A percentile compares a stretch with the other conserved stretches of the same genome.
Conservation (phyloP, 768 basidiomycete species). For the Clitopilus hobsonii region DNA sequence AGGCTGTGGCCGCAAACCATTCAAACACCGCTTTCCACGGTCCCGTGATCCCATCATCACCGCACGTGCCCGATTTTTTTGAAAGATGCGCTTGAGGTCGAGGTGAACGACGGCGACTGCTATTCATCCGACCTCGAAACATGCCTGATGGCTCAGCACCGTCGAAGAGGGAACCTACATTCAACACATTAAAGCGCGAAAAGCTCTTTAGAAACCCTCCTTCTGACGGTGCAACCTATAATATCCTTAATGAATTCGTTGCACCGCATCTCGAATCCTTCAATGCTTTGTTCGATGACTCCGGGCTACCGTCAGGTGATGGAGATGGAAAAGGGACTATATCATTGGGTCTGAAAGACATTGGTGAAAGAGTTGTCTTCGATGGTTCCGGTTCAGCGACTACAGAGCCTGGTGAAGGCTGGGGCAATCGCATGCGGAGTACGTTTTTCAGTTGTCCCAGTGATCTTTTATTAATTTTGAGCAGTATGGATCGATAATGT, state of each 20-base stretch:
- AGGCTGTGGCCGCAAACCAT: slow-evolving; percentile 18
- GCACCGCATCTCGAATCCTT: slow-evolving; percentile 93
- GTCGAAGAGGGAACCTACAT: slow-evolving; percentile 47
- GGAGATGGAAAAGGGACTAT: slow-evolving; percentile 79
- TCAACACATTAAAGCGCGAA: slow-evolving; percentile 81
- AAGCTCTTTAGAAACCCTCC: slow-evolving; percentile 73
- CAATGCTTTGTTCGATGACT: slow-evolving; percentile 94
- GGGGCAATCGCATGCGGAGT: slow-evolving; percentile 88
- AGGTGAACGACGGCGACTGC: neutral
- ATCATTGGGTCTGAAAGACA: slow-evolving; percentile 73
- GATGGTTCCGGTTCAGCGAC: slow-evolving; percentile 61
- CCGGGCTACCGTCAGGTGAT: slow-evolving; percentile 68
- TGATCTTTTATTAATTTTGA: no score
- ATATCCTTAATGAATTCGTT: slow-evolving; percentile 89
- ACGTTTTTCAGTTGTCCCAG: no score
- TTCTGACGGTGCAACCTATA: slow-evolving; percentile 60
- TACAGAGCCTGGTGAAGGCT: slow-evolving; percentile 24
- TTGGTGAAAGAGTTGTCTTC: slow-evolving; percentile 90
- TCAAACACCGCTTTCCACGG: slow-evolving; percentile 29
- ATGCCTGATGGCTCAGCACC: slow-evolving; percentile 51
- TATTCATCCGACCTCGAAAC: slow-evolving; percentile 6
- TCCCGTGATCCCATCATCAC: slow-evolving; percentile 14
- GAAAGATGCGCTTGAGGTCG: slow-evolving; percentile 1
- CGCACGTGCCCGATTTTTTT: slow-evolving; percentile 31
- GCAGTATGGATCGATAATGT: slow-evolving; percentile 93